Percentiles rank a stretch among this genome's conserved stretches.
Conservation (phyloP, 2,329 filamentous ascomycete species). For the Sphaerulina vaccinii region DNA sequence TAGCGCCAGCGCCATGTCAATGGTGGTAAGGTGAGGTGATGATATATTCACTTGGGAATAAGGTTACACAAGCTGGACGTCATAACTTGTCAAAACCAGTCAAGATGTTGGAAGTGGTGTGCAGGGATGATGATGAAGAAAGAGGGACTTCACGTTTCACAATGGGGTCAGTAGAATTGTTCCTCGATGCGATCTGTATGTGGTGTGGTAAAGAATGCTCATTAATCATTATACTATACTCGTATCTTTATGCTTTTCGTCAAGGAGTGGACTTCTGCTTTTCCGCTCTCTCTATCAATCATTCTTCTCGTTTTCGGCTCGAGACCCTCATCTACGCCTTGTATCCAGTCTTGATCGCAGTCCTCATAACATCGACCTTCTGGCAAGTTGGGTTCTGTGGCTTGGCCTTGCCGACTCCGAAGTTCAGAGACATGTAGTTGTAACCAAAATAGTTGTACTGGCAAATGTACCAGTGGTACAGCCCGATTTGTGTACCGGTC, state of each 20-base stretch:
- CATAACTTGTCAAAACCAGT: neutral
- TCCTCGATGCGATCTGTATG: no score
- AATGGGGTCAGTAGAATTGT: no score
- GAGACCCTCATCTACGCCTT: neutral
- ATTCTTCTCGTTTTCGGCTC: neutral
- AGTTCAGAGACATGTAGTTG: conserved; percentile 45
- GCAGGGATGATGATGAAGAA: conserved; percentile 6
- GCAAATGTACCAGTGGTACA: conserved; percentile 49
- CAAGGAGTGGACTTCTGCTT: no score
- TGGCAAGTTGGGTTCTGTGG: conserved; percentile 50
- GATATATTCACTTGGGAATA: conserved; percentile 4
- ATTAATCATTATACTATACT: neutral
- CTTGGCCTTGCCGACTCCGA: conserved; percentile 41
- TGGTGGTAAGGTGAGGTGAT: neutral
- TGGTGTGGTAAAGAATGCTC: no score
- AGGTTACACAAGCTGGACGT: conserved; percentile 7
- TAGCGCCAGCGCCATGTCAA: neutral
- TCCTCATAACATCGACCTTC: conserved; percentile 41
- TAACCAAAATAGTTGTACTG: conserved; percentile 42
- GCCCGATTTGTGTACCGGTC: conserved; percentile 26
- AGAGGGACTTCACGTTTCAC: neutral
- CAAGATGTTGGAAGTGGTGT: conserved; percentile 12
- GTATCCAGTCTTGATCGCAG: conserved; percentile 13
- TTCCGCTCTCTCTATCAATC: neutral
- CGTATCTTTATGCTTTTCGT: neutral